phyloP scores from a whole-genome alignment of 2,329 filamentous ascomycete genomes.

The Trichoderma sp. region DNA sequence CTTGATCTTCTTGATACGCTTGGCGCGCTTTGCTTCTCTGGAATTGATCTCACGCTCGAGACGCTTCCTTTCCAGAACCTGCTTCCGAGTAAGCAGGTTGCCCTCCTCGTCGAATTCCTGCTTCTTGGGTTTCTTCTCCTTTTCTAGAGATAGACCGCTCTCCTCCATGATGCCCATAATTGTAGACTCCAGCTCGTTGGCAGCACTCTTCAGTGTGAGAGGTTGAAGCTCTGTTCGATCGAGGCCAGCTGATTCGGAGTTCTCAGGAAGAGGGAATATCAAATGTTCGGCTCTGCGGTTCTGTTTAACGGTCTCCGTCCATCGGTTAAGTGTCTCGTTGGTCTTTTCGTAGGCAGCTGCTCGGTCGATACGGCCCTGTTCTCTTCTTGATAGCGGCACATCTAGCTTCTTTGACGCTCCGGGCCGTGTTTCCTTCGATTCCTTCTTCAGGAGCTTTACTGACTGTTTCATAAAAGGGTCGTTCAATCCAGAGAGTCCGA shows the following conservation, averaged over 20 bases:
- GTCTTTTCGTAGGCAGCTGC: conserved; percentile 83
- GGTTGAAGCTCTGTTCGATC: conserved; percentile 64
- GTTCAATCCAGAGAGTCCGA: conserved; percentile 67
- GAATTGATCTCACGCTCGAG: conserved; percentile 82
- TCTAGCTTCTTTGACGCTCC: conserved; percentile 66
- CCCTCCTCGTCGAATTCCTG: conserved; percentile 67
- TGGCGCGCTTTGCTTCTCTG: conserved; percentile 81
- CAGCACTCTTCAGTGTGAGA: conserved; percentile 59
- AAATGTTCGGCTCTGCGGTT: conserved; percentile 91
- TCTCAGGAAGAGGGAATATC: conserved; percentile 78
- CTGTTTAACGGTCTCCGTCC: conserved; percentile 92
- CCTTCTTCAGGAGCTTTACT: conserved; percentile 69
- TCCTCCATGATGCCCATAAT: conserved; percentile 89
- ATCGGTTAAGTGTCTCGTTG: conserved; percentile 84
- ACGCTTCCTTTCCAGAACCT: conserved; percentile 70
- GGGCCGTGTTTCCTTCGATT: conserved; percentile 50
- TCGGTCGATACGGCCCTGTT: conserved; percentile 83
- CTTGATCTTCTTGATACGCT: conserved; percentile 98
- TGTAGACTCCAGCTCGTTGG: conserved; percentile 79
- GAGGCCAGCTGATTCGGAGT: conserved; percentile 59
- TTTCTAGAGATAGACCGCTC: conserved; percentile 66
- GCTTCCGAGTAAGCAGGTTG: conserved; percentile 69
- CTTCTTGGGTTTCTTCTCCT: conserved; percentile 48
- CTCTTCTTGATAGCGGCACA: conserved; percentile 77
- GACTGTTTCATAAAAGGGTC: conserved; percentile 76